Conservation (phyloP, 371 early-diverging fungal species). For the Actinomortierella ambigua region DNA sequence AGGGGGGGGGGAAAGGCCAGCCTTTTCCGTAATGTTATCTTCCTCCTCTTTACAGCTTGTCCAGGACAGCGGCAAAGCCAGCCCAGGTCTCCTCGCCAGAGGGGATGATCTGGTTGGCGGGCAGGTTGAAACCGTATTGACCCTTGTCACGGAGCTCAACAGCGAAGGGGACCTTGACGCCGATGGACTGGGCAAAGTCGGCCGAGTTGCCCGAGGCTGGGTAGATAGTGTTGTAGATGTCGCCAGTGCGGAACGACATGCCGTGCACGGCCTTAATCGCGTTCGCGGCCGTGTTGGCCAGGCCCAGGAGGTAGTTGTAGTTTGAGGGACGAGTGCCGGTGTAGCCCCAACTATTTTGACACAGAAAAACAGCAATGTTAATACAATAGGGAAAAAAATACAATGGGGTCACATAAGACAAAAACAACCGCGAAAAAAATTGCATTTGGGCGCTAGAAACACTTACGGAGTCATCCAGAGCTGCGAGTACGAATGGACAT, state of each 20-base stretch:
- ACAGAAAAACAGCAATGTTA: no score
- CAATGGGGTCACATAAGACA: no score
- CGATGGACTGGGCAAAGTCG: slow-evolving; percentile 50
- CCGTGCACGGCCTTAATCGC: slow-evolving; percentile 23
- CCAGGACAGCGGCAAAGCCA: slow-evolving; percentile 23
- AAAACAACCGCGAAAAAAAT: no score
- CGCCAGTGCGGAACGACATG: slow-evolving; percentile 22
- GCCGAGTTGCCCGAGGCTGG: slow-evolving; percentile 50
- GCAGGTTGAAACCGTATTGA: slow-evolving; percentile 52
- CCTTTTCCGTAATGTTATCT: no score
- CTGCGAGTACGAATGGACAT: slow-evolving; percentile 41
- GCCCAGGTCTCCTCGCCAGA: slow-evolving; percentile 52
- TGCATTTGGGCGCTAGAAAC: no score
- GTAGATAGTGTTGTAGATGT: slow-evolving; percentile 56
- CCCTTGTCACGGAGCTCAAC: slow-evolving; percentile 65
- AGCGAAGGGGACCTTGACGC: slow-evolving; percentile 54
- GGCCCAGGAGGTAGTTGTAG: slow-evolving; percentile 28
- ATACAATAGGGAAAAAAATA: background rate
- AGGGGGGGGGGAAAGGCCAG: no score
- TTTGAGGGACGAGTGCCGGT: slow-evolving; percentile 21
- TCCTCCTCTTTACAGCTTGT: slow-evolving; percentile 14
- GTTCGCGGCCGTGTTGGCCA: slow-evolving; percentile 20
- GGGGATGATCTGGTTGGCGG: slow-evolving; percentile 53
- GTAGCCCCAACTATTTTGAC: slow-evolving; percentile 21
- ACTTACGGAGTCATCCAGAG: slow-evolving; percentile 34